Evolutionary conservation across 768 basidiomycete genomes (phyloP).

Genomic region (Pholiota microspora): DNA sequence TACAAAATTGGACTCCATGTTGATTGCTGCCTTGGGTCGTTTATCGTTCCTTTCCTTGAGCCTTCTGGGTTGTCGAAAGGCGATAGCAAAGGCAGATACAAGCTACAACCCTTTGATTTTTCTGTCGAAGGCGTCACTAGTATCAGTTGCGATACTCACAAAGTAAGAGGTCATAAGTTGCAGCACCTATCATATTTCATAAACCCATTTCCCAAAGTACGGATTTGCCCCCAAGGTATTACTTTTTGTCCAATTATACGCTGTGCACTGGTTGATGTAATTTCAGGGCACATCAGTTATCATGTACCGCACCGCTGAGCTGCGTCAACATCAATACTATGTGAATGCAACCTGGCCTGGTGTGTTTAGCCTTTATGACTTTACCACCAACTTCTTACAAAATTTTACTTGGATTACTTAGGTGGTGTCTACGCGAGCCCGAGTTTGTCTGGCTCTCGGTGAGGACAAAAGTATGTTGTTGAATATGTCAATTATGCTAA

Average conservation of each 20-base stretch:
- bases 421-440: constrained; percentile 93
- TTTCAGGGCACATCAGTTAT: constrained; percentile 85
- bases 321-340: constrained; percentile 85
- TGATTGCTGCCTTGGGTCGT: constrained; percentile 92
- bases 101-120: constrained; percentile 83
- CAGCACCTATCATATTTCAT: constrained; percentile 5
- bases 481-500: not conserved
- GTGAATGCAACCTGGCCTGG: constrained; percentile 80
- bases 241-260: not conserved
- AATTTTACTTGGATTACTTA: constrained; percentile 18
- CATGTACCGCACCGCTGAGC: constrained; percentile 83
- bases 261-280: not conserved
- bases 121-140: constrained; percentile 87
- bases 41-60: constrained; percentile 92
- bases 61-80: constrained; percentile 67
- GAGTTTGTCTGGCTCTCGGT: constrained; percentile 89
- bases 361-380: constrained; percentile 23
- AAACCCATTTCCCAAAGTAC: constrained; percentile 49
- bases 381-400: not conserved
- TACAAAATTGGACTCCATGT: constrained; percentile 88
- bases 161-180: constrained; percentile 40
- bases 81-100: constrained; percentile 48
- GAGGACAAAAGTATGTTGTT: constrained; percentile 17
- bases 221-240: constrained; percentile 89
- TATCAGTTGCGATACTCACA: constrained; percentile 96